These are phyloP conservation scores for Chytriomyces sp. DNA, from an alignment of 192 early-diverging fungal species.

Conservation along the genomic window DNA sequence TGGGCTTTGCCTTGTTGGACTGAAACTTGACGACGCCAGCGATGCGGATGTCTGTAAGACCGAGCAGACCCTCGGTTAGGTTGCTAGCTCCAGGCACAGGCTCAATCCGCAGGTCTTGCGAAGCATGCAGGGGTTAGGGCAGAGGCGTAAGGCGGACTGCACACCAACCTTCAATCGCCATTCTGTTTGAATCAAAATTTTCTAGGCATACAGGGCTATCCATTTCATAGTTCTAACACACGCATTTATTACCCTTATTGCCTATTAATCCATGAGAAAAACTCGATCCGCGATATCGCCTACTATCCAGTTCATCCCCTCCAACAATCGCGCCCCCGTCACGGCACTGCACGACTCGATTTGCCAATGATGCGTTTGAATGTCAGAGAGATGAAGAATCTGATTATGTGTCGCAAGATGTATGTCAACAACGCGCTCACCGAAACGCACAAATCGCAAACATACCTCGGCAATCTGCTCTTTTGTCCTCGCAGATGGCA, in stretches of 20 bases:
- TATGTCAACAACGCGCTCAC: background rate
- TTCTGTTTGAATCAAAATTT: background rate
- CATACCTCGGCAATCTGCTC: constrained; percentile 72
- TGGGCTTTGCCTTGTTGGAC: constrained; percentile 1
- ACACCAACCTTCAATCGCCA: background rate
- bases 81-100: background rate
- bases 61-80: constrained; percentile 22
- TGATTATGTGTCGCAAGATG: constrained; percentile 19
- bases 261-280: constrained; percentile 55
- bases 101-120: constrained; percentile 24
- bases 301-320: constrained; percentile 94
- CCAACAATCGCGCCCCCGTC: constrained; percentile 78
- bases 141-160: background rate
- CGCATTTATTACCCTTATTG: background rate
- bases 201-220: background rate
- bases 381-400: constrained; percentile 68
- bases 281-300: constrained; percentile 87
- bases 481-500: constrained; percentile 74
- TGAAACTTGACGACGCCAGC: constrained; percentile 25
- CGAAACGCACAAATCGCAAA: background rate
- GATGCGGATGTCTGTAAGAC: constrained; percentile 19
- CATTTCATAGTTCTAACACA: background rate
- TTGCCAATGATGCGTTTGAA: constrained; percentile 90
- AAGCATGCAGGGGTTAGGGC: background rate
- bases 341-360: constrained; percentile 91